phyloP scores from a whole-genome alignment of 495 filamentous ascomycete species.

The Daldinia loculata region DNA sequence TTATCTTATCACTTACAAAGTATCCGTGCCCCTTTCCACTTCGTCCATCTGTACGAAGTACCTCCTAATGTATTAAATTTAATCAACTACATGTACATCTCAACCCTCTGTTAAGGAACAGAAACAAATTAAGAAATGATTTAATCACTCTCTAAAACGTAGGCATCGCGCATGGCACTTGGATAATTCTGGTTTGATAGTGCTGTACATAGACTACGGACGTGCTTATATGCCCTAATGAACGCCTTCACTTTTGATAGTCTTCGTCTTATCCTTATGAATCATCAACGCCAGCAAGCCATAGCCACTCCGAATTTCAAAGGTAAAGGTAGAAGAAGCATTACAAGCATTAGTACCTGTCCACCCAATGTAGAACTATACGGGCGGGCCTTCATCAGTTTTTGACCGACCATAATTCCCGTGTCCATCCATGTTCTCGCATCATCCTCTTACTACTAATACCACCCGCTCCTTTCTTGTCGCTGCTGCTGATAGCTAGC shows the following conservation, averaged over 20 bases:
- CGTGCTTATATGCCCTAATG: conserved; percentile 17
- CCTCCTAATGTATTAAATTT: background rate
- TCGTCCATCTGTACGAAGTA: background rate
- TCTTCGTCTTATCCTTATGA: conserved; percentile 23
- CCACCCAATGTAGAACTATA: background rate
- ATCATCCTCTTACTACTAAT: conserved; percentile 62
- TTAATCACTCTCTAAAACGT: background rate
- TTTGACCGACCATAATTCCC: conserved; percentile 62
- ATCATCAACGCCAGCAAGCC: conserved; percentile 33
- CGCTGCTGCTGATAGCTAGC: conserved; percentile 70
- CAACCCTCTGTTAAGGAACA: background rate
- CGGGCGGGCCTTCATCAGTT: conserved; percentile 27
- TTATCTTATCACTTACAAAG: background rate
- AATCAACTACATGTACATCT: background rate
- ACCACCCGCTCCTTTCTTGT: conserved; percentile 51
- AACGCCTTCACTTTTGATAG: conserved; percentile 37
- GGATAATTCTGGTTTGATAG: conserved; percentile 7
- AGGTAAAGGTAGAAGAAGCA: conserved; percentile 7
- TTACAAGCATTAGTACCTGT: background rate
- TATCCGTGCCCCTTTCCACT: background rate
- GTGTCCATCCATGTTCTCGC: conserved; percentile 61
- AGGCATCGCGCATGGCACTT: background rate
- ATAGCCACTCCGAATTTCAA: conserved; percentile 11
- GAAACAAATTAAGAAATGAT: background rate
- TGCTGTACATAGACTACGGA: conserved; percentile 13